Percentiles rank a stretch among this genome's conserved stretches.
phyloP scores from a whole-genome alignment of 345 rosid species.

The Eucalyptus lansdowneana region DNA sequence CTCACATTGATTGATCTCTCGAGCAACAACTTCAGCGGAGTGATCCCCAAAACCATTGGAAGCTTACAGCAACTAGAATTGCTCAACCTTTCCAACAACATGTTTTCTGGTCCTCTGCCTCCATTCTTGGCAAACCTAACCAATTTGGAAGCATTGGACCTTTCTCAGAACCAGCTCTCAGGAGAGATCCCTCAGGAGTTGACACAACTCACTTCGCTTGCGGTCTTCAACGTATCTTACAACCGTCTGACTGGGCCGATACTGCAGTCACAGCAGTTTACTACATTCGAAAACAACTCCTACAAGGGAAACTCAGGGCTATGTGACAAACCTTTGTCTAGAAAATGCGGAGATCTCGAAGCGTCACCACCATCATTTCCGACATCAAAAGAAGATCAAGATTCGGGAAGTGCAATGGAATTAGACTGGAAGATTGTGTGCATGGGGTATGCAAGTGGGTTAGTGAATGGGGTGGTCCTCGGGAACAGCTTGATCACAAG shows the following conservation, averaged over 20 bases:
- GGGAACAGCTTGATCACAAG: background rate
- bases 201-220: background rate
- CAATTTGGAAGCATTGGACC: background rate
- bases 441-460: background rate
- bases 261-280: background rate
- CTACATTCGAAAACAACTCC: background rate
- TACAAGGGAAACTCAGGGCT: background rate
- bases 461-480: background rate
- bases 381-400: background rate
- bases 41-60: background rate
- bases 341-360: background rate
- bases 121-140: background rate
- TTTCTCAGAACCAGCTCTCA: background rate
- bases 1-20: background rate
- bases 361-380: background rate
- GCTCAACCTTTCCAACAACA: background rate
- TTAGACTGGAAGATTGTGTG: background rate
- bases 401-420: background rate
- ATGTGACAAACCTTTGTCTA: background rate
- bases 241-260: slow-evolving; percentile 3
- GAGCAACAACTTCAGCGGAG: background rate
- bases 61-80: background rate
- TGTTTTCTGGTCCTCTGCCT: background rate
- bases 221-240: background rate
- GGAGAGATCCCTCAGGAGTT: background rate